Conservation (phyloP, 1,284 basidiomycete species). For the Termitomyces sp. region DNA sequence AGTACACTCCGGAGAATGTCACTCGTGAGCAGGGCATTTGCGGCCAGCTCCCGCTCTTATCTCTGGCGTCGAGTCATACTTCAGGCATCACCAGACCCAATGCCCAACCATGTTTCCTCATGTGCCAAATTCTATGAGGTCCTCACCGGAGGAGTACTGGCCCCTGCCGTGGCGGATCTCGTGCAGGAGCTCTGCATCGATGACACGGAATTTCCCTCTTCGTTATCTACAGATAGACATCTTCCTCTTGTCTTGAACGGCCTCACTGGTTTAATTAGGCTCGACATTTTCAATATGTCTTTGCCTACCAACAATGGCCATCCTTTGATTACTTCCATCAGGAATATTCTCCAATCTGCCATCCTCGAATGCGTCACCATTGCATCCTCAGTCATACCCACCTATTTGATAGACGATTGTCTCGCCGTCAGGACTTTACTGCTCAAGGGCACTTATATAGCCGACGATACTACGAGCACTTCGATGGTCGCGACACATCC, state of each 20-base stretch:
- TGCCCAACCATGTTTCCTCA: not conserved
- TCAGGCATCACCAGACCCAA: not conserved
- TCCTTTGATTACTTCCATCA: not conserved
- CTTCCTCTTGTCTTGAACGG: not conserved
- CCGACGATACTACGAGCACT: not conserved
- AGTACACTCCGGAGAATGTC: not conserved
- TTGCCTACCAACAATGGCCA: not conserved
- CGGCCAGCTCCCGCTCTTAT: not conserved
- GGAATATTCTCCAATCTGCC: not conserved
- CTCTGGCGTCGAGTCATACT: constrained; percentile 6
- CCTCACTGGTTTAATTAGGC: not conserved
- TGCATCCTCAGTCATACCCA: not conserved
- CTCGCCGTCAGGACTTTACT: not conserved
- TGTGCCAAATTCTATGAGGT: constrained; percentile 3
- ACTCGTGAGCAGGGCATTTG: not conserved
- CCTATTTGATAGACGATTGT: constrained; percentile 1
- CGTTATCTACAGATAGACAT: not conserved
- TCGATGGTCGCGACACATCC: not conserved
- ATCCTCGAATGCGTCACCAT: constrained; percentile 1
- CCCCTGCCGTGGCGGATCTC: not conserved
- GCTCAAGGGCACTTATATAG: not conserved
- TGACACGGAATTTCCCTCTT: not conserved
- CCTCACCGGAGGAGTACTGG: not conserved
- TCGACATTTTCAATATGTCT: not conserved
- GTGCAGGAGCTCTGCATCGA: constrained; percentile 3